phyloP scores from a whole-genome alignment of 2,329 filamentous ascomycete genomes.

The Aspergillus clavatus region DNA sequence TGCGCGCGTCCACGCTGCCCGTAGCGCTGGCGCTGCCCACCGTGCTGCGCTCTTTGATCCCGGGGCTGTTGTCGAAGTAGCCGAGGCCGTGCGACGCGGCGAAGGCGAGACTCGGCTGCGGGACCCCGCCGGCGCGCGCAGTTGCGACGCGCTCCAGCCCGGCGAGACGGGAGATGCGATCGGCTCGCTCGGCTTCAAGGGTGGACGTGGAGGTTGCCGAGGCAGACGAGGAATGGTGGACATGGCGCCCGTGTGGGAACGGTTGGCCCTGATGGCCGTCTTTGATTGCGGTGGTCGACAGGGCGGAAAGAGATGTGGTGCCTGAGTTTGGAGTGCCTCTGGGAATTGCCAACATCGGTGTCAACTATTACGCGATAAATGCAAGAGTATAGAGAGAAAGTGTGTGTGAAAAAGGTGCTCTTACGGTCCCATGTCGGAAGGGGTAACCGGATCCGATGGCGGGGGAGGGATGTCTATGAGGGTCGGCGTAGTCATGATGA shows the following conservation, averaged over 20 bases:
- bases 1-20: slow-evolving; percentile 61
- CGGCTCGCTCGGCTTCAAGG: slow-evolving; percentile 85
- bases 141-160: slow-evolving; percentile 85
- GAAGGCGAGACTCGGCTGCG: slow-evolving; percentile 28
- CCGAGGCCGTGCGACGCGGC: slow-evolving; percentile 49
- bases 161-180: slow-evolving; percentile 89
- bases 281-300: slow-evolving; percentile 93
- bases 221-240: slow-evolving; percentile 53
- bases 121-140: slow-evolving; percentile 51
- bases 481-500: slow-evolving; percentile 52
- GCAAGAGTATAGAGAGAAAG: slow-evolving; percentile 11
- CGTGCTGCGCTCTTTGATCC: slow-evolving; percentile 76
- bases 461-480: slow-evolving; percentile 81
- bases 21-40: slow-evolving; percentile 89
- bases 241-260: slow-evolving; percentile 53
- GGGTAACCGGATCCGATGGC: slow-evolving; percentile 76
- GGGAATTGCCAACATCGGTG: slow-evolving; percentile 14
- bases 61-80: slow-evolving; percentile 75
- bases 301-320: slow-evolving; percentile 82
- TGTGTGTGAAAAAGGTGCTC: slow-evolving; percentile 39
- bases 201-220: slow-evolving; percentile 62
- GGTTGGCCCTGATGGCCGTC: slow-evolving; percentile 86
- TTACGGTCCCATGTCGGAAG: slow-evolving; percentile 79
- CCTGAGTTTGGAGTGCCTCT: slow-evolving; percentile 91
- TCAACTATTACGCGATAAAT: no score